Conservation (phyloP, 2,329 filamentous ascomycete species). For the Lachnellula suecica region DNA sequence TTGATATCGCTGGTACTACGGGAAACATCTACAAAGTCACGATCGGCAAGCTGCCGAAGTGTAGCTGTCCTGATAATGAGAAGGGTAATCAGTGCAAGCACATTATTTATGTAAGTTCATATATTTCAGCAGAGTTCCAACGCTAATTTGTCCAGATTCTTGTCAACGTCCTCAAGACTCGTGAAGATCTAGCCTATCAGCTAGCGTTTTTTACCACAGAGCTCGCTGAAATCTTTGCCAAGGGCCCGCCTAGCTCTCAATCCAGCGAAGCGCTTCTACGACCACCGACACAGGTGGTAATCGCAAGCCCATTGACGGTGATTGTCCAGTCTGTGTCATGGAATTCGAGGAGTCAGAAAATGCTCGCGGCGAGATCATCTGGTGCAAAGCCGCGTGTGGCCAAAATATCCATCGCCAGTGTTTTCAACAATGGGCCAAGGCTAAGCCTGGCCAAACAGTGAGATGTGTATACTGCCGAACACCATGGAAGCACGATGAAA, state of each 20-base stretch:
- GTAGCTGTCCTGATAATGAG: constrained; percentile 51
- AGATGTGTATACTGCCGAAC: constrained; percentile 64
- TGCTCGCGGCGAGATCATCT: constrained; percentile 43
- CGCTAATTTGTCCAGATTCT: constrained; percentile 41
- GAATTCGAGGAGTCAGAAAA: constrained; percentile 44
- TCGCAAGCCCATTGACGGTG: constrained; percentile 58
- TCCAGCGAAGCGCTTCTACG: constrained; percentile 32
- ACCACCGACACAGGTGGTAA: constrained; percentile 43
- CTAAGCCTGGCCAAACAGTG: constrained; percentile 41
- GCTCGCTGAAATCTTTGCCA: constrained; percentile 52
- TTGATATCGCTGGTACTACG: constrained; percentile 58
- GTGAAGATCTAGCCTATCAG: constrained; percentile 55
- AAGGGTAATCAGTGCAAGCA: constrained; percentile 65
- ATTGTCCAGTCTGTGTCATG: constrained; percentile 63
- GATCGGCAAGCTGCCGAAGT: constrained; percentile 50
- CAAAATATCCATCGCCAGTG: constrained; percentile 57
- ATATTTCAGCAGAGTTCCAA: neutral
- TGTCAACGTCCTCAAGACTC: constrained; percentile 55
- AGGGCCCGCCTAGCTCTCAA: constrained; percentile 48
- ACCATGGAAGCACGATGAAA: constrained; percentile 49
- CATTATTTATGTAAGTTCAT: constrained; percentile 50
- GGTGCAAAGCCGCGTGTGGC: constrained; percentile 60
- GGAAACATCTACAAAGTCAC: constrained; percentile 62
- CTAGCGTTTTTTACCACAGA: constrained; percentile 58
- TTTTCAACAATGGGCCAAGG: constrained; percentile 53